Base-by-base conservation (phyloP, 768 basidiomycete species). In the Serendipita sp. region DNA sequence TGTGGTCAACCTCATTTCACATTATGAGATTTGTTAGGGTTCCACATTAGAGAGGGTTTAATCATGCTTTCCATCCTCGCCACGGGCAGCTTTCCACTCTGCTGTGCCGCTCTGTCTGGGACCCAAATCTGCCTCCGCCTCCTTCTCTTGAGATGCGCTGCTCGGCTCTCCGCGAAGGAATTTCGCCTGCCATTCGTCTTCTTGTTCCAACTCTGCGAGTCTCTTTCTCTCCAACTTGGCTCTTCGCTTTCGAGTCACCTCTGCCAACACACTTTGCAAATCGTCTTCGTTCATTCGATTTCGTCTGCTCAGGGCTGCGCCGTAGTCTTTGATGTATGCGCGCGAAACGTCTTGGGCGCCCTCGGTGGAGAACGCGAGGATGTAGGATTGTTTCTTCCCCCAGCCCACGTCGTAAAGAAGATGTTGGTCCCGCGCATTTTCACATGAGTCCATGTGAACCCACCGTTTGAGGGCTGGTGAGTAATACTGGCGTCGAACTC, bases 391-490 rank as follows among this genome's bases (percentile, higher is more conserved):
- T 62, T 71, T 71, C 71, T 76, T 76, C 1, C 72, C 73, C 75
- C 75, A 76, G 0, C 75, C 75, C 38, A 68, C 64, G 30, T 70
- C 72, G 64, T 76, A 76, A 20, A 76, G 64, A n/a, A 74, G 50
- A 2, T 73, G 73, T 48, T 73, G 69, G 65, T 74, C 71, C 3
- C 69, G 69, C 1, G 70, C 68, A 31, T 67, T 71, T 63, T 77
- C 76, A 65, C 73, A 75, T 2, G 75, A 68, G 67, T 77, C 76
- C 5, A 76, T 67, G 65, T 77, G 76, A 17, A 76, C 70, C 75
- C 75, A 77, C 28, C 74, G 70, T 44, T 68, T 61, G 4, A 64
- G 62, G 22, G 61, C 61, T 11, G 70, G 66, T 2, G 70, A 71
- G 50, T 64, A 69, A 51, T 68, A 68, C 66, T 69, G 62, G n/a